Percentiles rank a stretch among this genome's conserved stretches.
These are phyloP conservation scores for Verticillium nonalfalfae DNA, from an alignment of 2,329 filamentous ascomycete genomes.

Conservation along the genomic window DNA sequence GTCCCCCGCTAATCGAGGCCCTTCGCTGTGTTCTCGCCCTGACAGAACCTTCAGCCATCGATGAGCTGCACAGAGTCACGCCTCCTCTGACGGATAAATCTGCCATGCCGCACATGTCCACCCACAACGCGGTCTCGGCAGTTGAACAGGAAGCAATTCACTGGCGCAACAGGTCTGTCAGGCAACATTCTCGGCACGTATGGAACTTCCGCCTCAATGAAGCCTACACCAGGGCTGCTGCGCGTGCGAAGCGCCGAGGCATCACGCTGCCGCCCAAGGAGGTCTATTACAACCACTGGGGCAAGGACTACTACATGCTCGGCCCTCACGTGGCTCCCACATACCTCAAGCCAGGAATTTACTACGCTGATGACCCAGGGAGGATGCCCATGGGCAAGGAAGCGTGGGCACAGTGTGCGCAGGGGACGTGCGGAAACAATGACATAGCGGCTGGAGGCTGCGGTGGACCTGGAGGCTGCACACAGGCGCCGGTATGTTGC, in stretches of 20 bases:
- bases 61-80: constrained; percentile 42
- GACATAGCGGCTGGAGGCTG: constrained; percentile 36
- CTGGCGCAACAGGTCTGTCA: constrained; percentile 17
- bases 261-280: constrained; percentile 38
- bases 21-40: neutral
- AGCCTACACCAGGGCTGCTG: constrained; percentile 49
- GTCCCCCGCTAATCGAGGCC: neutral
- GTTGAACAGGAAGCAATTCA: neutral
- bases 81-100: constrained; percentile 34
- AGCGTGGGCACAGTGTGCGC: constrained; percentile 21
- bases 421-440: constrained; percentile 8
- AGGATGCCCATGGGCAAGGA: constrained; percentile 22
- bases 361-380: constrained; percentile 37
- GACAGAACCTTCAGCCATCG: constrained; percentile 9
- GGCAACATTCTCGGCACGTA: constrained; percentile 26
- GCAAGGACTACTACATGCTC: constrained; percentile 43
- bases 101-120: constrained; percentile 61
- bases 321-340: constrained; percentile 36
- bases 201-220: constrained; percentile 35
- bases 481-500: neutral
- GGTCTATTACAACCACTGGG: constrained; percentile 48
- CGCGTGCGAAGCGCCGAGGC: constrained; percentile 42
- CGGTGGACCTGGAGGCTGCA: constrained; percentile 29
- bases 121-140: constrained; percentile 59
- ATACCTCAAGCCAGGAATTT: constrained; percentile 36